A percentile compares a stretch with the other conserved stretches of the same genome.
phyloP scores from a whole-genome alignment of 129 eudicot species.

The Lactuca saligna region DNA sequence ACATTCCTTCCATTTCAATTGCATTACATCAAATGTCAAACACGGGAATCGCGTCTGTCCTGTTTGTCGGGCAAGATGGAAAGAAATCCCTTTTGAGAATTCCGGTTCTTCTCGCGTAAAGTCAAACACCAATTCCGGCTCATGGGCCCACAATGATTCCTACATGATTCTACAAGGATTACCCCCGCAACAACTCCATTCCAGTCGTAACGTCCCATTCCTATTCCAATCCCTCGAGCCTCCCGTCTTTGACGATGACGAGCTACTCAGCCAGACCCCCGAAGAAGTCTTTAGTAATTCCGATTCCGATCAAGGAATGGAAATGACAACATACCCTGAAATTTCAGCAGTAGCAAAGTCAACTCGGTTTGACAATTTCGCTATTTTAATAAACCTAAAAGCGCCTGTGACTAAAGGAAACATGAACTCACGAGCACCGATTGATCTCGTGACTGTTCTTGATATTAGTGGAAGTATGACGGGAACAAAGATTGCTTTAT shows the following conservation, averaged over 20 bases:
- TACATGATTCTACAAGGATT: constrained; percentile 45
- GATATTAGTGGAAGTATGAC: constrained; percentile 98
- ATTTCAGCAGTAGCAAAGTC: constrained; percentile 59
- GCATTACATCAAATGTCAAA: constrained; percentile 84
- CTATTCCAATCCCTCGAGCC: constrained; percentile 59
- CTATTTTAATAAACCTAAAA: constrained; percentile 65
- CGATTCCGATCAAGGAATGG: constrained; percentile 35
- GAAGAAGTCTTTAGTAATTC: constrained; percentile 29
- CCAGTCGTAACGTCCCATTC: constrained; percentile 36
- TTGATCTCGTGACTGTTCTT: constrained; percentile 83
- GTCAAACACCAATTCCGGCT: constrained; percentile 38
- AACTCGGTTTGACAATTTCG: constrained; percentile 42
- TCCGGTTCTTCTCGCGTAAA: constrained; percentile 43
- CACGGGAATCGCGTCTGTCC: constrained; percentile 90
- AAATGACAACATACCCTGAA: constrained; percentile 68
- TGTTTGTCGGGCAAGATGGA: constrained; percentile 90
- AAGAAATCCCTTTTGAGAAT: constrained; percentile 72
- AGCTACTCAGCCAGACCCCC: constrained; percentile 28
- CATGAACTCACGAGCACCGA: constrained; percentile 52
- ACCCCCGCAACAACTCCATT: constrained; percentile 39
- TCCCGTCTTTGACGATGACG: constrained; percentile 66
- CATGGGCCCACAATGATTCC: constrained; percentile 50
- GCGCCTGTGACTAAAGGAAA: constrained; percentile 51
- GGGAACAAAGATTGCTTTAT: constrained; percentile 80
- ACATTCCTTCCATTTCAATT: constrained; percentile 89